Evolutionary conservation across 805 yeast genomes (phyloP).

Genomic region (Debaryomyces prosopidis): DNA sequence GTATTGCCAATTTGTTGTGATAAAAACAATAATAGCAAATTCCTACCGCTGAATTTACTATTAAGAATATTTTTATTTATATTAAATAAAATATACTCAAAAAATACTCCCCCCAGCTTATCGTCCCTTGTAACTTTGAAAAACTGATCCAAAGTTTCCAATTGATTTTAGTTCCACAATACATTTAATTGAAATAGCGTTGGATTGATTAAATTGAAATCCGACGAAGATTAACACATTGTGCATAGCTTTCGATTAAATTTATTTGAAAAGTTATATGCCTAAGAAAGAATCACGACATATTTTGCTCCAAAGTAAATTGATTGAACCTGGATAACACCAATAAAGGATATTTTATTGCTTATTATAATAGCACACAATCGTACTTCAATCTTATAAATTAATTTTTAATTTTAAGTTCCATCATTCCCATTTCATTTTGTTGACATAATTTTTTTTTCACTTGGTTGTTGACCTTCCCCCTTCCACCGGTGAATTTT

Average conservation of each 20-base stretch:
- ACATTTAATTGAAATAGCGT: background rate
- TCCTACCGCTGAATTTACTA: too few species aligned
- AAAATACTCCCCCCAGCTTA: too few species aligned
- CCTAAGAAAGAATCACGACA: constrained; percentile 48
- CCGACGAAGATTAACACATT: background rate
- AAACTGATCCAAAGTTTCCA: too few species aligned
- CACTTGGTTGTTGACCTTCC: constrained; percentile 39
- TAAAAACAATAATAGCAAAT: too few species aligned
- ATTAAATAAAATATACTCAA: too few species aligned
- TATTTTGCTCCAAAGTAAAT: constrained; percentile 25
- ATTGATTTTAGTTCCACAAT: too few species aligned
- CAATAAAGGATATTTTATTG: constrained; percentile 1
- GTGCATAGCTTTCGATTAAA: constrained; percentile 5
- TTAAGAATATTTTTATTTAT: too few species aligned
- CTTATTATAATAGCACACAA: background rate
- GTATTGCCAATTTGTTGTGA: too few species aligned
- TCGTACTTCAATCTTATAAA: background rate
- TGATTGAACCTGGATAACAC: constrained; percentile 48
- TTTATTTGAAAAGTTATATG: constrained; percentile 29
- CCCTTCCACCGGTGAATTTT: constrained; percentile 32
- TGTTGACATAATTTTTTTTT: constrained; percentile 18
- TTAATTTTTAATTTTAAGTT: background rate
- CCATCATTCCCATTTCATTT: constrained; percentile 2
- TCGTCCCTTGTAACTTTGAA: too few species aligned
- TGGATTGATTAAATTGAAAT: background rate